Evolutionary conservation across 345 rosid genomes (phyloP).

Genomic region (Mangifera indica): DNA sequence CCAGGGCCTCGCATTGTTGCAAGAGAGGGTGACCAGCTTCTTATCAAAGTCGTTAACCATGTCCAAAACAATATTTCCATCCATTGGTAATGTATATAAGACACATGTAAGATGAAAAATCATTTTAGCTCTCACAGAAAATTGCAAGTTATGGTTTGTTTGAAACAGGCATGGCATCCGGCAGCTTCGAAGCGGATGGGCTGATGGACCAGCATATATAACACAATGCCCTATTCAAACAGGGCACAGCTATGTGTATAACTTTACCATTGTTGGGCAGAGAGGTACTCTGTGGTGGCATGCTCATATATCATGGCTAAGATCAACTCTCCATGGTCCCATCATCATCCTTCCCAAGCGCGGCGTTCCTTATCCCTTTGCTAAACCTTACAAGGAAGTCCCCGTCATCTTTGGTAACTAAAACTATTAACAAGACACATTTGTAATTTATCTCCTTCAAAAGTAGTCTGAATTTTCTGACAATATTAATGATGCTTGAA

Average conservation of each 20-base stretch:
- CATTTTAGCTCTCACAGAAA: conserved; percentile 7
- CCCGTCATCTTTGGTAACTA: conserved; percentile 46
- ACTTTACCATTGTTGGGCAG: conserved; percentile 56
- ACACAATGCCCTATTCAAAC: conserved; percentile 68
- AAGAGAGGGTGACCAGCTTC: conserved; percentile 57
- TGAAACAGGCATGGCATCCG: conserved; percentile 57
- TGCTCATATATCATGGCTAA: conserved; percentile 63
- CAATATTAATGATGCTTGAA: neutral
- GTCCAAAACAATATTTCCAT: conserved; percentile 51
- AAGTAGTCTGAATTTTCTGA: too few species aligned
- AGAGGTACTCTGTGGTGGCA: conserved; percentile 59
- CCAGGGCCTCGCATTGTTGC: conserved; percentile 59
- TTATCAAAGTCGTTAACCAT: conserved; percentile 54
- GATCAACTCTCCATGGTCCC: conserved; percentile 73
- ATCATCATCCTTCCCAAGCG: conserved; percentile 61
- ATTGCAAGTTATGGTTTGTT: neutral
- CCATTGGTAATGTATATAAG: conserved; percentile 43
- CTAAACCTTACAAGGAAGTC: conserved; percentile 65
- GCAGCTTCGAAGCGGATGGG: conserved; percentile 60
- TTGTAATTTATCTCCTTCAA: neutral
- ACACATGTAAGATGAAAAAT: conserved; percentile 12
- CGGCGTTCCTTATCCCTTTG: conserved; percentile 62
- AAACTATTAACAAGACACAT: neutral
- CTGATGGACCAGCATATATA: conserved; percentile 55
- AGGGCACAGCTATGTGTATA: conserved; percentile 50